A percentile compares a stretch with the other conserved stretches of the same genome.
Evolutionary conservation across 192 early-diverging fungal genomes (phyloP).

Genomic region (Powellomyces hirtus): DNA sequence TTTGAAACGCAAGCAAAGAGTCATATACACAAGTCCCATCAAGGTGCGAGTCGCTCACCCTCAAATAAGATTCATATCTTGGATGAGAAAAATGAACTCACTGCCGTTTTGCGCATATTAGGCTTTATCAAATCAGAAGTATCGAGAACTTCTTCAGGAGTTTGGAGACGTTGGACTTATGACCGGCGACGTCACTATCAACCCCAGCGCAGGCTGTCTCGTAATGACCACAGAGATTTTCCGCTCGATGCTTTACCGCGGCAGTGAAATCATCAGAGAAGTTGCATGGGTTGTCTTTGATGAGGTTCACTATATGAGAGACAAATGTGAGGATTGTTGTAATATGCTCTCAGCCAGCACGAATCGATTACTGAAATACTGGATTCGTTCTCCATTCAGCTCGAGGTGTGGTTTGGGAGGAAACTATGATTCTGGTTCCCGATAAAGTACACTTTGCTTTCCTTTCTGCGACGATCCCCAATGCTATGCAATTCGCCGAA

Average conservation of each 20-base stretch:
- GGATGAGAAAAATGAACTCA: too few relatives aligned
- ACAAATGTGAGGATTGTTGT: conserved; percentile 64
- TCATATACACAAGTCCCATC: conserved; percentile 97
- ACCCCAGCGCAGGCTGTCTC: conserved; percentile 84
- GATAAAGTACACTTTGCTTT: conserved; percentile 91
- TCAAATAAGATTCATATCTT: too few relatives aligned
- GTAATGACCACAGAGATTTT: conserved; percentile 99
- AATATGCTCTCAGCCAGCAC: too few relatives aligned
- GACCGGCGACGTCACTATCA: conserved; percentile 98
- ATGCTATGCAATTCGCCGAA: conserved; percentile 98
- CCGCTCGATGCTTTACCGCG: conserved; percentile 94
- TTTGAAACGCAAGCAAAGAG: conserved; percentile 84
- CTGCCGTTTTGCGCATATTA: too few relatives aligned
- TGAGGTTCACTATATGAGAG: conserved; percentile 99
- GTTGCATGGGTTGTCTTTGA: conserved; percentile 98
- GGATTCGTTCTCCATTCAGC: too few relatives aligned
- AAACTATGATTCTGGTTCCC: conserved; percentile 93
- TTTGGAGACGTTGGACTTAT: conserved; percentile 98
- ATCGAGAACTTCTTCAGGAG: conserved; percentile 88
- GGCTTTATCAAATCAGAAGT: conserved; percentile 98
- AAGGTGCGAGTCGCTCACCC: too few relatives aligned
- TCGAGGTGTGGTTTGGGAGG: conserved; percentile 99
- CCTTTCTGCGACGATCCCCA: conserved; percentile 97
- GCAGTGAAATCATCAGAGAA: conserved; percentile 93
- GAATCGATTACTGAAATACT: too few relatives aligned